phyloP scores from a whole-genome alignment of 2,329 filamentous ascomycete species.

The Mycosphaerelloides madeirae region DNA sequence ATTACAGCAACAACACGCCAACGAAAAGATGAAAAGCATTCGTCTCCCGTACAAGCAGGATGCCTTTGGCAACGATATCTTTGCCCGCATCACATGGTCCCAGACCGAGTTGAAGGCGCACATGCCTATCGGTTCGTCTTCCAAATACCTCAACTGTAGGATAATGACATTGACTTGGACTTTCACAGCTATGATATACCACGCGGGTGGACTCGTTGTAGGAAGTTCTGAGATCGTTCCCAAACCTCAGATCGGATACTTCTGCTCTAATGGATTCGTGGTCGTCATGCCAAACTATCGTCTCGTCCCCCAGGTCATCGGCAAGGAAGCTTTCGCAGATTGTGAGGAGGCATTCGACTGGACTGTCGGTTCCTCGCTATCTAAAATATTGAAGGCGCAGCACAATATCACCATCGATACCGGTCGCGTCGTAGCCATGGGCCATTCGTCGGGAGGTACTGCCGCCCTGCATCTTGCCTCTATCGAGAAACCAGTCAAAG shows the following conservation, averaged over 20 bases:
- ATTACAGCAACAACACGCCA: too few species aligned
- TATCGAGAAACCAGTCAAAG: too few species aligned
- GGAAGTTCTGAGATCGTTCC: constrained; percentile 19
- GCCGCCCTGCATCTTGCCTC: constrained; percentile 25
- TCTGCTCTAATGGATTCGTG: constrained; percentile 14
- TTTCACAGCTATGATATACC: constrained; percentile 13
- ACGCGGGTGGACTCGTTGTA: constrained; percentile 18
- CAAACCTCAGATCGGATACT: constrained; percentile 17
- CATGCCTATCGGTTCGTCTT: constrained; percentile 14
- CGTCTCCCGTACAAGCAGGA: constrained; percentile 16
- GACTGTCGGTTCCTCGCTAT: constrained; percentile 32
- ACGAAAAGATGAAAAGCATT: constrained; percentile 12
- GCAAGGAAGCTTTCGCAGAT: constrained; percentile 32
- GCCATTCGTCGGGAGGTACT: constrained; percentile 37
- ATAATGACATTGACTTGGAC: not conserved
- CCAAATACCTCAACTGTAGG: not conserved
- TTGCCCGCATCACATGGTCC: constrained; percentile 12
- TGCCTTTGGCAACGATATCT: constrained; percentile 13
- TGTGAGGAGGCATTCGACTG: constrained; percentile 35
- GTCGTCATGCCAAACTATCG: constrained; percentile 25
- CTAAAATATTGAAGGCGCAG: constrained; percentile 1
- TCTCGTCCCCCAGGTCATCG: constrained; percentile 33
- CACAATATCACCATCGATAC: constrained; percentile 25
- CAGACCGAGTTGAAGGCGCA: not conserved
- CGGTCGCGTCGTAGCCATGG: constrained; percentile 34